Evolutionary conservation across 768 basidiomycete species (phyloP).

Genomic region (Grammothele lineata): DNA sequence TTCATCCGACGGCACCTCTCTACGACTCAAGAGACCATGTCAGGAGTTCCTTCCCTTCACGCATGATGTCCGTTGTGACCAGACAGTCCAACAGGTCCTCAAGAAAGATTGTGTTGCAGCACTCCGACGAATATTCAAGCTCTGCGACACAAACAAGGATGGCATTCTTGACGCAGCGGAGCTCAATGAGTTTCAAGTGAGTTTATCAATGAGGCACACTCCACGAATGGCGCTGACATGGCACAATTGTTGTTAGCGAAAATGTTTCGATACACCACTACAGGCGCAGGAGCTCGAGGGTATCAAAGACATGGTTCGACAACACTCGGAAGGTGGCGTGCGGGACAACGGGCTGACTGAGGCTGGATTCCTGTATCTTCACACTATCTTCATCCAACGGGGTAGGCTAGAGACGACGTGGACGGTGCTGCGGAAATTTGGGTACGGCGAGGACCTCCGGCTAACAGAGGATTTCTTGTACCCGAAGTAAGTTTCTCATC

Average conservation of each 20-base stretch:
- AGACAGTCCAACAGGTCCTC: slow-evolving; percentile 53
- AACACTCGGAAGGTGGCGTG: slow-evolving; percentile 72
- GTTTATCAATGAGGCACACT: slow-evolving; percentile 14
- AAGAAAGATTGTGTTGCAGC: slow-evolving; percentile 91
- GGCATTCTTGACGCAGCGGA: slow-evolving; percentile 86
- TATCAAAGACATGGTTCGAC: slow-evolving; percentile 88
- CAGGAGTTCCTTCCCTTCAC: slow-evolving; percentile 23
- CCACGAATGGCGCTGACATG: not conserved
- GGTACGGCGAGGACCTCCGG: slow-evolving; percentile 92
- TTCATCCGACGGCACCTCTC: slow-evolving; percentile 94
- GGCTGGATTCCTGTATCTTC: slow-evolving; percentile 88
- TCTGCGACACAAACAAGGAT: slow-evolving; percentile 94
- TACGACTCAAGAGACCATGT: slow-evolving; percentile 97
- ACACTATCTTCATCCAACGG: slow-evolving; percentile 94
- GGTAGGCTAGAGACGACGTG: slow-evolving; percentile 96
- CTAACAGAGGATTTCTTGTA: slow-evolving; percentile 83
- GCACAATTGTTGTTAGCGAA: slow-evolving; percentile 48
- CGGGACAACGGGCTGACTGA: slow-evolving; percentile 83
- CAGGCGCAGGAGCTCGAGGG: slow-evolving; percentile 93
- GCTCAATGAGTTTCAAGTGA: slow-evolving; percentile 94
- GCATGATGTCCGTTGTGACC: slow-evolving; percentile 4
- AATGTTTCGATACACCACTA: slow-evolving; percentile 92
- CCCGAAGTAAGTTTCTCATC: slow-evolving; percentile 63
- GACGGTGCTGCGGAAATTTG: slow-evolving; percentile 93
- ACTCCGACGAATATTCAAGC: slow-evolving; percentile 89